Percentiles rank a stretch among this genome's conserved stretches.
Conservation (phyloP, 2,329 filamentous ascomycete genomes). For the Plenodomus tracheiphilus region DNA sequence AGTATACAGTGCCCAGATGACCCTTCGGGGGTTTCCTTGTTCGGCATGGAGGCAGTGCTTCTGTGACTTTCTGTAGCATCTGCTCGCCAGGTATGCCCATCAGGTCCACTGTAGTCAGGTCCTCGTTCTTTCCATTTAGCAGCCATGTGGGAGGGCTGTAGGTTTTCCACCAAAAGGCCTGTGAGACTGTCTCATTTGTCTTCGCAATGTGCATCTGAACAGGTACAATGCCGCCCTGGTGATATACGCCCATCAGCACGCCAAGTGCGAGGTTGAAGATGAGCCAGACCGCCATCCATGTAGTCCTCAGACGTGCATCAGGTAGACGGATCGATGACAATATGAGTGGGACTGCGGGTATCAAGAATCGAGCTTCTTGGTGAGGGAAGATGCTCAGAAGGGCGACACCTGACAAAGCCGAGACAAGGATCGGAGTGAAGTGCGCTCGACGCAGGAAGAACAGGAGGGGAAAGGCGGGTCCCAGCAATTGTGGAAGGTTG, state of each 20-base stretch:
- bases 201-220: slow-evolving; percentile 74
- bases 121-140: slow-evolving; percentile 73
- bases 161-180: slow-evolving; percentile 83
- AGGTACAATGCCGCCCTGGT: slow-evolving; percentile 78
- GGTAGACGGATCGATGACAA: slow-evolving; percentile 73
- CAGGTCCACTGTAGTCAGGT: slow-evolving; percentile 71
- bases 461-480: slow-evolving; percentile 54
- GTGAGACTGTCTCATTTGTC: slow-evolving; percentile 65
- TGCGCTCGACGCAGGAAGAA: slow-evolving; percentile 54
- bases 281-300: slow-evolving; percentile 65
- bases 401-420: slow-evolving; percentile 71
- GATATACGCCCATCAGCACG: slow-evolving; percentile 76
- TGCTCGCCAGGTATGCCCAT: slow-evolving; percentile 69
- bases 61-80: slow-evolving; percentile 62
- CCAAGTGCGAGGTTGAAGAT: slow-evolving; percentile 70
- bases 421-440: slow-evolving; percentile 65
- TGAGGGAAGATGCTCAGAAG: slow-evolving; percentile 76
- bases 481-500: slow-evolving; percentile 58
- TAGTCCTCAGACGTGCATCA: slow-evolving; percentile 52
- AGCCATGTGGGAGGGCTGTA: slow-evolving; percentile 83
- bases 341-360: slow-evolving; percentile 76
- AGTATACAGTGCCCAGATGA: slow-evolving; percentile 57
- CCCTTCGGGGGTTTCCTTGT: slow-evolving; percentile 29
- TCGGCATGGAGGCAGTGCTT: slow-evolving; percentile 56
- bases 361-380: slow-evolving; percentile 77